Evolutionary conservation across 176 grass and related monocot species (phyloP), one percentile per base, ranked within the genome.

Genomic region (Eremochloa ophiuroides): DNA sequence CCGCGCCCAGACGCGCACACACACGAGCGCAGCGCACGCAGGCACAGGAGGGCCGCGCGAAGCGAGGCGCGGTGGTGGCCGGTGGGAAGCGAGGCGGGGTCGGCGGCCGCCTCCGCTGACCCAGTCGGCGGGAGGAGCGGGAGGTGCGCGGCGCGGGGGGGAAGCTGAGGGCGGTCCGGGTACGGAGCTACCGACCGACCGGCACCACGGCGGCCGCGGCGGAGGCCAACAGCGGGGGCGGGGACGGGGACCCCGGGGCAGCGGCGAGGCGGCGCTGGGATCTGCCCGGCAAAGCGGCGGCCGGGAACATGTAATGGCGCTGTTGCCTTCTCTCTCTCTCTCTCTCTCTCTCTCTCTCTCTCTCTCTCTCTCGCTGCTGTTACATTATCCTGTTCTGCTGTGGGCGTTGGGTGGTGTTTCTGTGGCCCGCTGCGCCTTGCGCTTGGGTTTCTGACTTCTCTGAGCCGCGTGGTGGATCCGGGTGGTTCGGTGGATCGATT

Each of bases 191-290:
- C n/a, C 17, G 15, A 13, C 1, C 8, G 40, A 13, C 40, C 6
- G 71, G 70, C 77, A 75, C 51, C 40, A 81, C 87, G 82, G 87
- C 82, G 82, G 71, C 81, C 18, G 75, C 22, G 61, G 81, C 76
- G 76, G 87, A 73, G 76, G 62, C 53, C 13, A 69, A 60, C 87
- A 73, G 86, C 38, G 69, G 34, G 34, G 34, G 47, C 17, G 51
- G 81, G 69, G 81, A 47, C 41, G 75, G 81, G 61, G 77, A 89
- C 30, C 47, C 82, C 70, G 76, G 11, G 53, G 83, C 76, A 43
- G 67, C 80, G 62, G 76, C 76, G 51, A 76, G 87, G 87, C 53
- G 76, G 63, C 77, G 76, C 63, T 84, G 87, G 82, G 87, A 89
- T 89, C 87, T 85, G 41, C 87, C 70, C 22, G 82, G 33, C 40